A percentile compares a stretch with the other conserved stretches of the same genome.
phyloP scores from a whole-genome alignment of 176 grass and related monocot genomes.

The Zoysia japonica region DNA sequence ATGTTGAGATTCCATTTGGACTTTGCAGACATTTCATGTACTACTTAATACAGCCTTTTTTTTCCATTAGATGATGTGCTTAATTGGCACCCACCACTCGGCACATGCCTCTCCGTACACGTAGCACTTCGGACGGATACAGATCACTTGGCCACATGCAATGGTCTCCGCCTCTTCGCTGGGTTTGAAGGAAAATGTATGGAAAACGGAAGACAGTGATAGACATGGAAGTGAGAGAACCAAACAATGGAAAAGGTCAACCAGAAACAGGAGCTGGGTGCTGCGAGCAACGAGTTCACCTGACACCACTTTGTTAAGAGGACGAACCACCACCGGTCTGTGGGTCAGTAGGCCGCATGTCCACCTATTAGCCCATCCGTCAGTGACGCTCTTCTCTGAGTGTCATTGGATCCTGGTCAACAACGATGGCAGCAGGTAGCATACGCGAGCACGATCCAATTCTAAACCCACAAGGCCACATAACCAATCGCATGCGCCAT shows the following conservation, averaged over 20 bases:
- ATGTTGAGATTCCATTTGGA: not conserved
- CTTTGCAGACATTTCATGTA: not conserved
- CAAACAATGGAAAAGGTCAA: constrained; percentile 36
- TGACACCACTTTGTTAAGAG: too few species aligned
- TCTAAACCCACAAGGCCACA: too few species aligned
- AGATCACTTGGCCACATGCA: not conserved
- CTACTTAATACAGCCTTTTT: not conserved
- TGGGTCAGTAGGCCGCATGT: too few species aligned
- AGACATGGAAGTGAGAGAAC: not conserved
- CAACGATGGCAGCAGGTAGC: too few species aligned
- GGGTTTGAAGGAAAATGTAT: not conserved
- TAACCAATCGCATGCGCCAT: too few species aligned
- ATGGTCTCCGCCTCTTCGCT: not conserved
- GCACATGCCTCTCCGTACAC: not conserved
- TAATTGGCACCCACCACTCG: not conserved
- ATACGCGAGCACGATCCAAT: too few species aligned
- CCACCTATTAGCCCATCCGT: too few species aligned
- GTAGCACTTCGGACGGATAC: constrained; percentile 17
- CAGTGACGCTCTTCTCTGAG: too few species aligned
- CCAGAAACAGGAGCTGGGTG: constrained; percentile 14
- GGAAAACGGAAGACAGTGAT: not conserved
- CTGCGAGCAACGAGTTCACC: not conserved
- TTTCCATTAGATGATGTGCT: not conserved
- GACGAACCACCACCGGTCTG: too few species aligned
- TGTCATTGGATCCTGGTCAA: too few species aligned